A percentile compares a stretch with the other conserved stretches of the same genome.
phyloP scores from a whole-genome alignment of 1,139 yeast genomes.

The Pichia sp. region DNA sequence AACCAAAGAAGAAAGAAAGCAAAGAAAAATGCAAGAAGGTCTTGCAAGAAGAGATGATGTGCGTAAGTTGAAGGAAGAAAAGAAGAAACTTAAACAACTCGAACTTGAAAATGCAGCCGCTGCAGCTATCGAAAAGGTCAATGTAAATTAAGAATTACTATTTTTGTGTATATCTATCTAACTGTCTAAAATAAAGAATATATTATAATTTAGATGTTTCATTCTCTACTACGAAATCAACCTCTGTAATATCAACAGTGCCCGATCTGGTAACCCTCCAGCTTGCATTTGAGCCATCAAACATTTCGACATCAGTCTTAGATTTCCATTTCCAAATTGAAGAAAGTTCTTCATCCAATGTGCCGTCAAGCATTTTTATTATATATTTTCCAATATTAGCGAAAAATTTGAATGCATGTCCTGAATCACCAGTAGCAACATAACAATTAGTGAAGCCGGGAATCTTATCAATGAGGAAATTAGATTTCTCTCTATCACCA shows the following conservation, averaged over 20 bases:
- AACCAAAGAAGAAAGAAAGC: slow-evolving; percentile 56
- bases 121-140: background rate
- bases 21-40: slow-evolving; percentile 61
- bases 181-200: background rate
- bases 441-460: slow-evolving; percentile 35
- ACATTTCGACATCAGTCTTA: slow-evolving; percentile 19
- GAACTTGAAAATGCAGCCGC: slow-evolving; percentile 5
- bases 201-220: slow-evolving; percentile 8
- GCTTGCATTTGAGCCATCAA: slow-evolving; percentile 32
- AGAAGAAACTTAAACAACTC: slow-evolving; percentile 17
- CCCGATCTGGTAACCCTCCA: slow-evolving; percentile 34
- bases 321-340: slow-evolving; percentile 36
- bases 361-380: slow-evolving; percentile 29
- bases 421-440: slow-evolving; percentile 41
- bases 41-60: slow-evolving; percentile 39
- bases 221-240: slow-evolving; percentile 22
- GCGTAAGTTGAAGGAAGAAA: slow-evolving; percentile 21
- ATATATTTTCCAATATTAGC: slow-evolving; percentile 45
- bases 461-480: slow-evolving; percentile 42
- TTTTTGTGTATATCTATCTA: background rate
- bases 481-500: slow-evolving; percentile 42
- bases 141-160: background rate
- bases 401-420: slow-evolving; percentile 43
- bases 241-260: slow-evolving; percentile 32
- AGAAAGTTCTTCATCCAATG: slow-evolving; percentile 26